phyloP scores from a whole-genome alignment of 768 basidiomycete species.

The Suillus discolor region DNA sequence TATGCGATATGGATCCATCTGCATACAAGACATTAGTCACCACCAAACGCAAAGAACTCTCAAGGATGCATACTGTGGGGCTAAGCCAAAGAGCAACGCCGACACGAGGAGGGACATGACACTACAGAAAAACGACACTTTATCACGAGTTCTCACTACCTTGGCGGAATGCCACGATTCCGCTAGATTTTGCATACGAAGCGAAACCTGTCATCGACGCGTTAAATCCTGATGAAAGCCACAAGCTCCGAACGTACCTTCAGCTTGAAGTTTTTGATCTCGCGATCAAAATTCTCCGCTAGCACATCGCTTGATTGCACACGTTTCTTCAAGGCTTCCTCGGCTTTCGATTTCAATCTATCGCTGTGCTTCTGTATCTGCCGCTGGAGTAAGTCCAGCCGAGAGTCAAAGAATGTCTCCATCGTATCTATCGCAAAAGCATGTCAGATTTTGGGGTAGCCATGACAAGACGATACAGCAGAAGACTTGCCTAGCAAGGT shows the following conservation, averaged over 20 bases:
- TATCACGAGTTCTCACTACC: constrained; percentile 79
- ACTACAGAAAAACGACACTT: constrained; percentile 90
- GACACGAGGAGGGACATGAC: constrained; percentile 89
- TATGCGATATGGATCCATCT: constrained; percentile 92
- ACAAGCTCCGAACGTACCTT: constrained; percentile 53
- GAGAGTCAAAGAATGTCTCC: constrained; percentile 95
- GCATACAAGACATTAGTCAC: constrained; percentile 16
- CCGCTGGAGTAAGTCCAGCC: constrained; percentile 80
- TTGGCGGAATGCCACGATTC: constrained; percentile 93
- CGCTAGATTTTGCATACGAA: constrained; percentile 75
- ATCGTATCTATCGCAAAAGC: constrained; percentile 66
- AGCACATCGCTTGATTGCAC: constrained; percentile 57
- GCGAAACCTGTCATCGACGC: constrained; percentile 58
- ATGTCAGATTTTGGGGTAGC: not conserved
- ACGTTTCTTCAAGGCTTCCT: constrained; percentile 74
- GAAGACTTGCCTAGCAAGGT: constrained; percentile 73
- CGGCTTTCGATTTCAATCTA: constrained; percentile 78
- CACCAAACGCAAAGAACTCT: constrained; percentile 6
- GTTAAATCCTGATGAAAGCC: constrained; percentile 2
- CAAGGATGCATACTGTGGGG: constrained; percentile 67
- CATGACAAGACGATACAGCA: not conserved
- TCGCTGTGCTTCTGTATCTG: constrained; percentile 87
- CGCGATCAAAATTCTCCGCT: constrained; percentile 81
- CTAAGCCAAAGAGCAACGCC: constrained; percentile 84
- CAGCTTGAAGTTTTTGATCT: constrained; percentile 83